These are phyloP conservation scores for Hymenoscyphus scutula DNA, from an alignment of 2,329 filamentous ascomycete genomes.

Conservation along the genomic window DNA sequence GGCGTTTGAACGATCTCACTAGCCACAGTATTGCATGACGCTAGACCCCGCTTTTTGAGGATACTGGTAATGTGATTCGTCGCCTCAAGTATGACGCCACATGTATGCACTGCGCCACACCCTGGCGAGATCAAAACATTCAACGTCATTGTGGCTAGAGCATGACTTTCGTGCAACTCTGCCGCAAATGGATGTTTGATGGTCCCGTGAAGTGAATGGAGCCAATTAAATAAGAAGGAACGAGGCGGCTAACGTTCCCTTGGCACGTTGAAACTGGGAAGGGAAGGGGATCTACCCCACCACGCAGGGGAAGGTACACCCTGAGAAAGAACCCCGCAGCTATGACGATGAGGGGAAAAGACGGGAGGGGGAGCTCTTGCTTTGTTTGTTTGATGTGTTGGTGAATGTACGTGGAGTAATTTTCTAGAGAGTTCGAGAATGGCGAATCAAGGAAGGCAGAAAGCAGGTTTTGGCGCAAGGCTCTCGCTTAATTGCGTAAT, in stretches of 20 bases:
- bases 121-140: no score
- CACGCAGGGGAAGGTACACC: background rate
- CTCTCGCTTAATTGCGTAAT: background rate
- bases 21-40: background rate
- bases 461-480: background rate
- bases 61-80: no score
- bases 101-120: background rate
- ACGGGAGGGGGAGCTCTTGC: background rate
- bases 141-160: background rate
- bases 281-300: no score
- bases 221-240: background rate
- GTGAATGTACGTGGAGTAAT: background rate
- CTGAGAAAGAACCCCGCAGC: no score
- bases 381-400: background rate
- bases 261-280: background rate
- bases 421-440: background rate
- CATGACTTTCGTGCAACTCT: background rate
- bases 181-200: background rate
- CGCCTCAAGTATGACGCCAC: background rate
- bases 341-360: background rate
- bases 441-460: conserved; percentile 2
- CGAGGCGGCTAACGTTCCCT: background rate
- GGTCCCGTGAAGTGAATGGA: background rate
- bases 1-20: background rate
- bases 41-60: background rate